These are phyloP conservation scores for Nigrospora osmanthi DNA, from an alignment of 2,329 filamentous ascomycete genomes.

Conservation along the genomic window DNA sequence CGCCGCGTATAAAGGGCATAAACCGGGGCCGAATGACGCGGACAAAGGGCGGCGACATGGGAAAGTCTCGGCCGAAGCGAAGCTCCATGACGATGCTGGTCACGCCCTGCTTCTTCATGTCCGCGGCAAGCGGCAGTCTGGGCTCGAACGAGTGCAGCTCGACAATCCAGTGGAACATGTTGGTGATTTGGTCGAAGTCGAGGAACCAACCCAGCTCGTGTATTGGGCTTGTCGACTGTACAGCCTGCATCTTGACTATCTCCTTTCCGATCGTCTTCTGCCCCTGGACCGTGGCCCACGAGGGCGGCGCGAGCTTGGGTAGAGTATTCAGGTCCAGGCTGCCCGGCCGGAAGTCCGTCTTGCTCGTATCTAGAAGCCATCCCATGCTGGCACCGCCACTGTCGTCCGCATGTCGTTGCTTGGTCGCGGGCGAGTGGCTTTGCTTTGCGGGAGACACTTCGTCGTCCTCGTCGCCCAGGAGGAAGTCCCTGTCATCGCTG, in stretches of 20 bases:
- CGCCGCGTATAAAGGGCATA: slow-evolving; percentile 60
- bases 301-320: slow-evolving; percentile 55
- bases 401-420: too few species aligned
- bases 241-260: slow-evolving; percentile 52
- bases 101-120: slow-evolving; percentile 58
- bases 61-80: slow-evolving; percentile 70
- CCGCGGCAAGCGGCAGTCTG: slow-evolving; percentile 59
- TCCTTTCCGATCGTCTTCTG: slow-evolving; percentile 58
- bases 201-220: slow-evolving; percentile 80
- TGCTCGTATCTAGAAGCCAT: slow-evolving; percentile 4
- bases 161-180: slow-evolving; percentile 86
- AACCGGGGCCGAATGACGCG: slow-evolving; percentile 77
- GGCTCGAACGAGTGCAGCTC: slow-evolving; percentile 77
- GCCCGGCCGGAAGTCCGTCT: slow-evolving; percentile 55
- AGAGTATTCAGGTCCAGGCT: slow-evolving; percentile 54
- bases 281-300: slow-evolving; percentile 54
- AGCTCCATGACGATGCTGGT: slow-evolving; percentile 73
- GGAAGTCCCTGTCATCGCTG: slow-evolving; percentile 25
- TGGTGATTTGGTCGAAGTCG: slow-evolving; percentile 56
- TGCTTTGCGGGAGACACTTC: not conserved
- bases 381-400: not conserved
- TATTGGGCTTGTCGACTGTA: slow-evolving; percentile 53
- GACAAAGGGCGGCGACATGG: slow-evolving; percentile 75
- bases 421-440: slow-evolving; percentile 1
- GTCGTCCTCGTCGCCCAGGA: slow-evolving; percentile 25